A percentile compares a stretch with the other conserved stretches of the same genome.
Evolutionary conservation across 345 rosid genomes (phyloP).

Genomic region (Bruguiera parviflora): DNA sequence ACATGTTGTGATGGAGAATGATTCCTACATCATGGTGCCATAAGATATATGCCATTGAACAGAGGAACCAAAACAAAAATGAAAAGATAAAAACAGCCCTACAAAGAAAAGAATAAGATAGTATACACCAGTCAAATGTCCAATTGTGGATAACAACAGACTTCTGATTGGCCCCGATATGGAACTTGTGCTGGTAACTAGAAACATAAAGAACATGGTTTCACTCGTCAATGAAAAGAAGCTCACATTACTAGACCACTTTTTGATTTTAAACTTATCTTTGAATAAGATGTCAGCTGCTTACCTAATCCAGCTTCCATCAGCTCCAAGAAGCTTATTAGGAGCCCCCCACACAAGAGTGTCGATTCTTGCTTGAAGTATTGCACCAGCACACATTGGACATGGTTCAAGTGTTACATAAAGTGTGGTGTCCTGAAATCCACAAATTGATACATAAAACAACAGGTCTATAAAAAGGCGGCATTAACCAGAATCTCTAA

Average conservation of each 20-base stretch:
- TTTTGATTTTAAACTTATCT: background rate
- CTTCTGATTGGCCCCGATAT: too few species aligned
- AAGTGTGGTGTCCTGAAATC: slow-evolving; percentile 65
- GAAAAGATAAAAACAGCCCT: too few species aligned
- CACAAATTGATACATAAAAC: background rate
- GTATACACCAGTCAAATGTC: too few species aligned
- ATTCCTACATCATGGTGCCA: too few species aligned
- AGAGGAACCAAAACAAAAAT: too few species aligned
- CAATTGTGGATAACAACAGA: too few species aligned
- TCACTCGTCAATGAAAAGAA: background rate
- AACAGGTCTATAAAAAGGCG: background rate
- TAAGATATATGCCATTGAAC: too few species aligned
- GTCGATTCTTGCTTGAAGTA: slow-evolving; percentile 87
- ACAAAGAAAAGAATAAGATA: too few species aligned
- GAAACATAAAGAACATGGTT: background rate
- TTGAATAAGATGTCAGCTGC: slow-evolving; percentile 7
- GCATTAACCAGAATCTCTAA: background rate
- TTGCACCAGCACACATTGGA: slow-evolving; percentile 99
- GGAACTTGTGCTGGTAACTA: background rate
- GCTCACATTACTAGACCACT: background rate
- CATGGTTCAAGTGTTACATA: slow-evolving; percentile 97
- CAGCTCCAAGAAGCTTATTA: slow-evolving; percentile 96
- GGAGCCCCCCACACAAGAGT: slow-evolving; percentile 99
- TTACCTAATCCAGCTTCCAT: slow-evolving; percentile 95
- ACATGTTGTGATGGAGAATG: too few species aligned